phyloP scores from a whole-genome alignment of 2,329 filamentous ascomycete species.

The Setomelanomma holmii region DNA sequence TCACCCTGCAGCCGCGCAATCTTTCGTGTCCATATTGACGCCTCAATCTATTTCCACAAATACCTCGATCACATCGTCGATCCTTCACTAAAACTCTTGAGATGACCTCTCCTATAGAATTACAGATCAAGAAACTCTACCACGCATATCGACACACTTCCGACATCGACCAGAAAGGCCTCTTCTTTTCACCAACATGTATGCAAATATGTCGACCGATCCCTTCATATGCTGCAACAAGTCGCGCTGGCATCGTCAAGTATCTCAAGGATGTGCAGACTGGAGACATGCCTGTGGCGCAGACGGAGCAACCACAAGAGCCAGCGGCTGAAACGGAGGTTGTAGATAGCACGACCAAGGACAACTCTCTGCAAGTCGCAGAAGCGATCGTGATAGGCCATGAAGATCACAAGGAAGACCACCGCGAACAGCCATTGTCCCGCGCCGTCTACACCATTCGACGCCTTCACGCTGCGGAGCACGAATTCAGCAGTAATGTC shows the following conservation, averaged over 20 bases:
- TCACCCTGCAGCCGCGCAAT: background rate
- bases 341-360: background rate
- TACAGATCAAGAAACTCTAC: constrained; percentile 13
- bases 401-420: background rate
- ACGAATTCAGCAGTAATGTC: constrained; percentile 9
- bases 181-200: constrained; percentile 19
- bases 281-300: constrained; percentile 1
- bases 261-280: constrained; percentile 17
- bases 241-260: constrained; percentile 12
- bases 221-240: constrained; percentile 16
- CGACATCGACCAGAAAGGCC: constrained; percentile 11
- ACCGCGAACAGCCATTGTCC: background rate
- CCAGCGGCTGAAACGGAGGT: background rate
- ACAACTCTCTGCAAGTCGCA: too few relatives aligned
- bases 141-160: constrained; percentile 15
- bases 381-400: too few relatives aligned
- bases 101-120: background rate
- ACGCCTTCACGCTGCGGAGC: constrained; percentile 5
- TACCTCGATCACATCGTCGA: too few relatives aligned
- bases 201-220: constrained; percentile 20
- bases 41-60: too few relatives aligned
- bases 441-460: constrained; percentile 17
- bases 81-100: too few relatives aligned
- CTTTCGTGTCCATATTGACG: background rate
- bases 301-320: background rate